Percentiles rank a stretch among this genome's conserved stretches.
Conservation (phyloP, 768 basidiomycete genomes). For the Podaxis sp. region DNA sequence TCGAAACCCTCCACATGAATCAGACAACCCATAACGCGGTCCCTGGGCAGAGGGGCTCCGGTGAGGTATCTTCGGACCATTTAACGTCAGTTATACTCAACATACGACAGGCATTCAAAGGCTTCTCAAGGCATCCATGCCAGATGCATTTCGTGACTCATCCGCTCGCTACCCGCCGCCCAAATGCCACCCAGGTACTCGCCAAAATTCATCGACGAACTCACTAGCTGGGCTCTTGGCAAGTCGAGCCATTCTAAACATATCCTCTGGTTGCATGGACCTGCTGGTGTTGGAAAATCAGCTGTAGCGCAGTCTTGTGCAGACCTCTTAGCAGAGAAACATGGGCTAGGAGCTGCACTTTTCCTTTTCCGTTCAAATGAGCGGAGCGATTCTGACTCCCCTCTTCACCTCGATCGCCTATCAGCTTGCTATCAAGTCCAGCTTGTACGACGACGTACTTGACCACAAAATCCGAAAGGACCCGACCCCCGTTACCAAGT, state of each 20-base stretch:
- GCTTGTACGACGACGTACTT: not conserved
- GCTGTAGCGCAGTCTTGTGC: not conserved
- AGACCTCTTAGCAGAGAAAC: not conserved
- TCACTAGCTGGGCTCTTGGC: not conserved
- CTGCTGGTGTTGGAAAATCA: not conserved
- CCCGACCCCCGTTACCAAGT: not conserved
- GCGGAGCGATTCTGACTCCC: not conserved
- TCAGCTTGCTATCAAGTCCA: not conserved
- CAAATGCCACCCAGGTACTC: not conserved
- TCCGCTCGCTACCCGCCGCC: not conserved
- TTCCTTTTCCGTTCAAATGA: not conserved
- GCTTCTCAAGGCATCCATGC: not conserved
- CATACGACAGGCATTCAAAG: not conserved
- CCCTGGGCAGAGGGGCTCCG: not conserved
- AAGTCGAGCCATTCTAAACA: not conserved
- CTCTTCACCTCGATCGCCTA: not conserved
- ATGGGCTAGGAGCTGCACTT: not conserved
- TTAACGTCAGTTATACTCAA: not conserved
- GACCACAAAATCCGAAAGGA: not conserved
- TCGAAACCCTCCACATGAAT: too few species aligned
- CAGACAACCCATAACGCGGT: not conserved
- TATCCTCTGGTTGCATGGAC: not conserved
- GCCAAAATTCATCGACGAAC: not conserved
- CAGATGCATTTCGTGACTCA: not conserved
- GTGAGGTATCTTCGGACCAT: not conserved